Percentiles rank a stretch among this genome's conserved stretches.
phyloP scores from a whole-genome alignment of 2,329 filamentous ascomycete species.

The Clathrospora elynae region DNA sequence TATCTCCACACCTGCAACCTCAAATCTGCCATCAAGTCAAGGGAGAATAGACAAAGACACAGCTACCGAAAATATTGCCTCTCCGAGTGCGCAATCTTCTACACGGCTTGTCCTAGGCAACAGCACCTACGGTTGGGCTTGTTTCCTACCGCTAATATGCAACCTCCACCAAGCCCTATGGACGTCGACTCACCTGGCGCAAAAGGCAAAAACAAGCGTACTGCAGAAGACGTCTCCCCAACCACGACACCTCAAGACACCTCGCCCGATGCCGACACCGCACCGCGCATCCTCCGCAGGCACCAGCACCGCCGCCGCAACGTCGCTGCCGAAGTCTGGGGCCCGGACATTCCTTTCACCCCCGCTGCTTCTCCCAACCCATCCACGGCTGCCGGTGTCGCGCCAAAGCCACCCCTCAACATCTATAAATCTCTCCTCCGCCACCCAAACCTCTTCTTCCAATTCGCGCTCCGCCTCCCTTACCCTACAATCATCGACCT shows the following conservation, averaged over 20 bases:
- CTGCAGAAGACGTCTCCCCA: constrained; percentile 15
- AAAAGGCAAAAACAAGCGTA: constrained; percentile 31
- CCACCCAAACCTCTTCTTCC: constrained; percentile 46
- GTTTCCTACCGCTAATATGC: constrained; percentile 5
- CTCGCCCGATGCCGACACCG: background rate
- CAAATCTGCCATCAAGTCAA: too few species aligned
- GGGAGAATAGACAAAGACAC: background rate
- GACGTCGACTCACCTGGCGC: constrained; percentile 1
- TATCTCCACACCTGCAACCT: too few species aligned
- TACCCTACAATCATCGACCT: constrained; percentile 34
- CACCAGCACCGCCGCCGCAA: constrained; percentile 30
- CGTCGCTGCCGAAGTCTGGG: constrained; percentile 29
- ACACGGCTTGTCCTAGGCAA: background rate
- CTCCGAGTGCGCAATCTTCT: background rate
- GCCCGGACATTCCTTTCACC: constrained; percentile 10
- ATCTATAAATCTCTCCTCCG: constrained; percentile 44
- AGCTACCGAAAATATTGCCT: background rate
- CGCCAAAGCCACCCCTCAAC: constrained; percentile 32
- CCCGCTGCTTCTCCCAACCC: background rate
- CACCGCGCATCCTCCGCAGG: constrained; percentile 29
- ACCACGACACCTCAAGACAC: background rate
- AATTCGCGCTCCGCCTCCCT: constrained; percentile 36
- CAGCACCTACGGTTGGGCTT: too few species aligned
- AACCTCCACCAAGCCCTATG: constrained; percentile 10
- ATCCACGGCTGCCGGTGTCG: background rate